Evolutionary conservation across 108 stramenopile genomes (phyloP).

Genomic region (Discostella pseudostelligera): DNA sequence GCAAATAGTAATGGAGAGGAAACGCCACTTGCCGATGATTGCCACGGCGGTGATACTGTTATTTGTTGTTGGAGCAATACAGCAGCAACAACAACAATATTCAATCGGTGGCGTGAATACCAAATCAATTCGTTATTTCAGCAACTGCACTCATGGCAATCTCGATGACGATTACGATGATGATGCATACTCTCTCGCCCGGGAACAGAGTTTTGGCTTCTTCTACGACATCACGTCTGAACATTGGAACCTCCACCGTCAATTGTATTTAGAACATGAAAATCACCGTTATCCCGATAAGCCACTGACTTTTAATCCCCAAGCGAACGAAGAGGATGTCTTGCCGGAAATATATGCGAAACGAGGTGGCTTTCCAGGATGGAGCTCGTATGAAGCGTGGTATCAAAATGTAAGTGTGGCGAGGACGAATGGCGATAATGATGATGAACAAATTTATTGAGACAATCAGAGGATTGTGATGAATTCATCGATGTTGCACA

Average conservation of each 20-base stretch:
- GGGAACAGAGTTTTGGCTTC: constrained; percentile 40
- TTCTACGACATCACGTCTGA: constrained; percentile 39
- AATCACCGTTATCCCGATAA: constrained; percentile 28
- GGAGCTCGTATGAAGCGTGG: constrained; percentile 15
- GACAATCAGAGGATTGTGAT: background rate
- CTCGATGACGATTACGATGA: no score
- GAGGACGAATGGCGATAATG: no score
- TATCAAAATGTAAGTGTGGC: constrained; percentile 15
- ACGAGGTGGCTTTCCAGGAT: background rate
- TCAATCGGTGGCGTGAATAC: no score
- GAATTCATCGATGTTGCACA: background rate
- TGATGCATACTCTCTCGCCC: constrained; percentile 21
- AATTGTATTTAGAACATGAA: constrained; percentile 17
- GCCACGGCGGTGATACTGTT: no score
- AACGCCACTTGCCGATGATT: no score
- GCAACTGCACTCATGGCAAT: no score
- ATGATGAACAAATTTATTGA: background rate
- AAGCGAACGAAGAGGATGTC: no score
- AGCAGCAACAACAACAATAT: no score
- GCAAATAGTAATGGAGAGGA: no score
- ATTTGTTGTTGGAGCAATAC: no score
- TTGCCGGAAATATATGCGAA: background rate
- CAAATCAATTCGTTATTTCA: no score
- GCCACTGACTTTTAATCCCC: constrained; percentile 18
- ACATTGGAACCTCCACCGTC: constrained; percentile 35